Evolutionary conservation across 768 basidiomycete genomes (phyloP).

Genomic region (Boletales sp.): DNA sequence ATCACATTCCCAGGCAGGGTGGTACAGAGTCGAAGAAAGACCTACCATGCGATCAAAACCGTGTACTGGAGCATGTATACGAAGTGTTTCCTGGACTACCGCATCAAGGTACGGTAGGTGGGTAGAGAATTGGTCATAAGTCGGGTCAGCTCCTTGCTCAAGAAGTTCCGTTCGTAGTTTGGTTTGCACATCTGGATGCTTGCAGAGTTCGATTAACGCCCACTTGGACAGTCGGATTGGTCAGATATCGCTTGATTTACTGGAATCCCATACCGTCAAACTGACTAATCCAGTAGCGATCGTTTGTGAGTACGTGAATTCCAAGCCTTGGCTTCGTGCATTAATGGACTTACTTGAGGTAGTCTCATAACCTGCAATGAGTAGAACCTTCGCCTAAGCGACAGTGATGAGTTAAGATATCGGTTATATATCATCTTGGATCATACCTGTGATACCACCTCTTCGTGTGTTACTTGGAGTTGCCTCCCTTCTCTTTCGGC

Average conservation of each 20-base stretch:
- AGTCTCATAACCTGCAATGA: slow-evolving; percentile 22
- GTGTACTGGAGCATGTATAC: slow-evolving; percentile 37
- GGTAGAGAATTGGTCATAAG: slow-evolving; percentile 49
- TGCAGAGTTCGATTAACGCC: slow-evolving; percentile 55
- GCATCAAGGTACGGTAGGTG: slow-evolving; percentile 54
- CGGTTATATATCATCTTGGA: too few species aligned
- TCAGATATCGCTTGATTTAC: too few species aligned
- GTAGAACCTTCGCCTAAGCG: slow-evolving; percentile 14
- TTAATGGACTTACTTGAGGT: slow-evolving; percentile 11
- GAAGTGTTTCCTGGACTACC: slow-evolving; percentile 42
- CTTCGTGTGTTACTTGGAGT: slow-evolving; percentile 23
- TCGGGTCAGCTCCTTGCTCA: slow-evolving; percentile 43
- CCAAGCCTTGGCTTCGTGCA: too few species aligned
- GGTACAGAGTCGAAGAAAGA: neutral
- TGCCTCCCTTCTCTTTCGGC: slow-evolving; percentile 12
- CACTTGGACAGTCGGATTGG: slow-evolving; percentile 33
- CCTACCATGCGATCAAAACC: slow-evolving; percentile 17
- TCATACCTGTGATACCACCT: slow-evolving; percentile 23
- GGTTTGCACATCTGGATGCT: slow-evolving; percentile 42
- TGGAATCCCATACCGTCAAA: slow-evolving; percentile 7
- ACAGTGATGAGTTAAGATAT: too few species aligned
- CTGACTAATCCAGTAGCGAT: slow-evolving; percentile 6
- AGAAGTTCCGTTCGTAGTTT: slow-evolving; percentile 49
- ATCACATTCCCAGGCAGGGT: neutral
- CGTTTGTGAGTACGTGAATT: neutral